Conservation (phyloP, 208 protist genomes). For the Crithidia thermophila region DNA sequence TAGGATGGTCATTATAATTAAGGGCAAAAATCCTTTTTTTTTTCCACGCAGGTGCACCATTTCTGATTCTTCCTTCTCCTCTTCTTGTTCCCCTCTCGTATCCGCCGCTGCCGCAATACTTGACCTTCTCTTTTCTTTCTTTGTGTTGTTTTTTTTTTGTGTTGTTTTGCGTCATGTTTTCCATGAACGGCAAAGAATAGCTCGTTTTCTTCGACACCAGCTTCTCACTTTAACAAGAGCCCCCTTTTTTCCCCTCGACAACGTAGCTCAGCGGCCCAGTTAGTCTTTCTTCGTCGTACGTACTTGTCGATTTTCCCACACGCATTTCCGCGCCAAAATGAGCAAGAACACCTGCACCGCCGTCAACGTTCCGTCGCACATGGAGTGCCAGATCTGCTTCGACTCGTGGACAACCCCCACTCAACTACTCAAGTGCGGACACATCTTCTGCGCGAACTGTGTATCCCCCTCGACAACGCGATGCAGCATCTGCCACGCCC, state of each 20-base stretch:
- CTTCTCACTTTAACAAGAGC: background rate
- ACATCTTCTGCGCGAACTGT: conserved; percentile 78
- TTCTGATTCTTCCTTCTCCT: background rate
- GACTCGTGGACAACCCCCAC: conserved; percentile 70
- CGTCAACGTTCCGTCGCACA: conserved; percentile 35
- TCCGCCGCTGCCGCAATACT: no score
- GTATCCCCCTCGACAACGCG: conserved; percentile 31
- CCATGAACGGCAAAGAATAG: no score
- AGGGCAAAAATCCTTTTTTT: no score
- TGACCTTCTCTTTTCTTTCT: no score
- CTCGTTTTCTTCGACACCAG: no score
- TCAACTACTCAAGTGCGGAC: conserved; percentile 67
- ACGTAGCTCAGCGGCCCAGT: background rate
- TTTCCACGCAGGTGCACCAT: conserved; percentile 12
- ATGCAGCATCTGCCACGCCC: conserved; percentile 50
- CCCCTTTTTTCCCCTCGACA: background rate
- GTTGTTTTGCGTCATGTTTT: conserved; percentile 12
- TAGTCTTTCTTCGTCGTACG: no score
- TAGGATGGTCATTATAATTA: no score
- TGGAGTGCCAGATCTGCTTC: conserved; percentile 75
- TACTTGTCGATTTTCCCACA: no score
- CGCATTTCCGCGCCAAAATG: no score
- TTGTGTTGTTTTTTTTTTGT: no score
- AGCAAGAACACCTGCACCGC: conserved; percentile 59
- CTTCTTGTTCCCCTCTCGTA: no score